Conservation (phyloP, 2,329 filamentous ascomycete species). For the Colletotrichum chrysophilum region DNA sequence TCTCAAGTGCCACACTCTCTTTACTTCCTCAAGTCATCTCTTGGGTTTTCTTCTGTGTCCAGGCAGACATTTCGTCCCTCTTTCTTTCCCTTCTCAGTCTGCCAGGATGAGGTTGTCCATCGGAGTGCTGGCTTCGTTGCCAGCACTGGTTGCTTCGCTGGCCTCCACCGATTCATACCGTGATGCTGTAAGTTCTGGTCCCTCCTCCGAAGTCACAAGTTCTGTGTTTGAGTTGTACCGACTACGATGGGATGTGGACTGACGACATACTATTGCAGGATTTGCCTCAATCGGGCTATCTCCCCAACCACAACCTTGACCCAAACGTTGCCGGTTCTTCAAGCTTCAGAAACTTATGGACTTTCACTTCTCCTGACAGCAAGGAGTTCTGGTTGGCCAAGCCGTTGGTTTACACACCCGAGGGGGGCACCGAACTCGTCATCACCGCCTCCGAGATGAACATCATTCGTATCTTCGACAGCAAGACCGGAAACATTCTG, state of each 20-base stretch:
- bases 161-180: slow-evolving; percentile 22
- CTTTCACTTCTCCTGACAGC: slow-evolving; percentile 33
- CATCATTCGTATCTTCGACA: slow-evolving; percentile 43
- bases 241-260: neutral
- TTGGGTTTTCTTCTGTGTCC: neutral
- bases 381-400: slow-evolving; percentile 34
- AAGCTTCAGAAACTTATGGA: slow-evolving; percentile 31
- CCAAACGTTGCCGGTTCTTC: slow-evolving; percentile 41
- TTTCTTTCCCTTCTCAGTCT: neutral
- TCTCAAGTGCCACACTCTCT: neutral
- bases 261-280: slow-evolving; percentile 23
- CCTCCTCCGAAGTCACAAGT: neutral
- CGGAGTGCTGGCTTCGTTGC: slow-evolving; percentile 19
- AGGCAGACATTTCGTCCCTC: slow-evolving; percentile 8
- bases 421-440: slow-evolving; percentile 36
- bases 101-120: slow-evolving; percentile 16
- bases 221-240: neutral
- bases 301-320: slow-evolving; percentile 46
- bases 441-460: slow-evolving; percentile 44
- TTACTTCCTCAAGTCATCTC: neutral
- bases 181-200: slow-evolving; percentile 16
- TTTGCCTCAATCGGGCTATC: slow-evolving; percentile 39
- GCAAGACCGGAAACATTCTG: slow-evolving; percentile 43
- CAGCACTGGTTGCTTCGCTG: slow-evolving; percentile 18
- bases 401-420: slow-evolving; percentile 47